Percentiles rank a stretch among this genome's conserved stretches.
These are phyloP conservation scores for Colletotrichum chlorophyti DNA, from an alignment of 2,329 filamentous ascomycete genomes.

Conservation along the genomic window DNA sequence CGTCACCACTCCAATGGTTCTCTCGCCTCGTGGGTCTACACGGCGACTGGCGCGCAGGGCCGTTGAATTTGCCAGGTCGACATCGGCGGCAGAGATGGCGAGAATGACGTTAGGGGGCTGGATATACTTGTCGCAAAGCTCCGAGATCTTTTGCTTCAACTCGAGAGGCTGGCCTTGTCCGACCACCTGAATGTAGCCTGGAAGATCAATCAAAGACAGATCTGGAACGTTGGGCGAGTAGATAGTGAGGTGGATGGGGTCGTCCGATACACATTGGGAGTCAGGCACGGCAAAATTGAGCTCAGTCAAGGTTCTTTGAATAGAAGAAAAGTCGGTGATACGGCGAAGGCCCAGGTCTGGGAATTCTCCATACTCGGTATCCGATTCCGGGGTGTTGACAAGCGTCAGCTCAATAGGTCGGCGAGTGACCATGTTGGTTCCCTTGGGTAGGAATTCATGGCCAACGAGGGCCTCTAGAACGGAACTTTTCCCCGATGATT, in stretches of 20 bases:
- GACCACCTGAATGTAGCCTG: conserved; percentile 96
- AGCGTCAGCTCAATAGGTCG: conserved; percentile 95
- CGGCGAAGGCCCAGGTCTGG: conserved; percentile 88
- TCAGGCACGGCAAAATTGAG: conserved; percentile 93
- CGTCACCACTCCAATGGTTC: conserved; percentile 97
- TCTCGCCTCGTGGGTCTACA: conserved; percentile 91
- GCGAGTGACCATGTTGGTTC: conserved; percentile 98
- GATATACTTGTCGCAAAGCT: conserved; percentile 98
- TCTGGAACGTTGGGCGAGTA: conserved; percentile 96
- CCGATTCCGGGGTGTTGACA: conserved; percentile 89
- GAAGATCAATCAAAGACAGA: conserved; percentile 92
- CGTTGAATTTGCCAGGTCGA: conserved; percentile 95
- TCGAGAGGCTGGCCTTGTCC: conserved; percentile 89
- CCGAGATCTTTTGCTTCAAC: conserved; percentile 93
- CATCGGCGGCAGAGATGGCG: conserved; percentile 96
- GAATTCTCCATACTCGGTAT: conserved; percentile 94
- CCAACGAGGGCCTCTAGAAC: conserved; percentile 97
- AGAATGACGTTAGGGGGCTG: conserved; percentile 95
- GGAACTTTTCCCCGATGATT: conserved; percentile 97
- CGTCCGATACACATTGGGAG: conserved; percentile 90
- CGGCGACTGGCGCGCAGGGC: conserved; percentile 87
- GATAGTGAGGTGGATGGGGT: conserved; percentile 94
- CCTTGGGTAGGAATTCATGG: conserved; percentile 96
- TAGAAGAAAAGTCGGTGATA: conserved; percentile 88
- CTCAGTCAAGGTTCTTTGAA: conserved; percentile 93